Evolutionary conservation across 73 alveolate species (phyloP), one percentile per base, ranked within the genome.

Genomic region (Uronychia setigera): DNA sequence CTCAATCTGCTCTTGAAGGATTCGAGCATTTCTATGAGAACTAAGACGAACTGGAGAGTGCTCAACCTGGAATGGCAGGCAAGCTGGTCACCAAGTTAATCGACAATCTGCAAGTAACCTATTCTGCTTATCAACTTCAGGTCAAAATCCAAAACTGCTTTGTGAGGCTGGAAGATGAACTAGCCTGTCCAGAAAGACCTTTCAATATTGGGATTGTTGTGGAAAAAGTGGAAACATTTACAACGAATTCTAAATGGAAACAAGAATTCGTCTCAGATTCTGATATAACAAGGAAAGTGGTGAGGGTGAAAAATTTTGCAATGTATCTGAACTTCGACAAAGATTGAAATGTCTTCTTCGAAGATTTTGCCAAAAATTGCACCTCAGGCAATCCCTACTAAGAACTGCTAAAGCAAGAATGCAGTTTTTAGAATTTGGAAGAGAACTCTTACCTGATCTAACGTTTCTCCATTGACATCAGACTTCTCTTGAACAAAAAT

Each of bases 11-110:
- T 33, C 87, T 92, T 11, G 93, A 81, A 1, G 57, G 80, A 27
- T 87, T 84, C 35, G 97, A 92, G 60, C 74, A 76, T 27, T 78
- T 80, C 29, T 35, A 83, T 19, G 28, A 59, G 13, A 60, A 87
- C 11, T 32, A 81, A 34, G 88, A 82, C 0, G 67, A 89, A 75
- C 67, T 90, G 13, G 94, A 85, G 83, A 32, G 60, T 29, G 80
- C 77, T 32, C 86, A 86, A 26, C 92, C 92, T 34, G 95, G 97
- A 0, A 84, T 85, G 89, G 79, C 89, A 27, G 93, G 86, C 26
- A 85, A 85, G 11, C 57, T 85, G 76, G 76, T 92, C 59, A 27
- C 77, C 26, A 92, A 80, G 33, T 79, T 92, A 26, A 79, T 92
- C n/a, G 91, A 87, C 58, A 92, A 92, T 75, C 59, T 88, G 19